Evolutionary conservation across 2,329 filamentous ascomycete species (phyloP).

Genomic region (Fusarium continuum): DNA sequence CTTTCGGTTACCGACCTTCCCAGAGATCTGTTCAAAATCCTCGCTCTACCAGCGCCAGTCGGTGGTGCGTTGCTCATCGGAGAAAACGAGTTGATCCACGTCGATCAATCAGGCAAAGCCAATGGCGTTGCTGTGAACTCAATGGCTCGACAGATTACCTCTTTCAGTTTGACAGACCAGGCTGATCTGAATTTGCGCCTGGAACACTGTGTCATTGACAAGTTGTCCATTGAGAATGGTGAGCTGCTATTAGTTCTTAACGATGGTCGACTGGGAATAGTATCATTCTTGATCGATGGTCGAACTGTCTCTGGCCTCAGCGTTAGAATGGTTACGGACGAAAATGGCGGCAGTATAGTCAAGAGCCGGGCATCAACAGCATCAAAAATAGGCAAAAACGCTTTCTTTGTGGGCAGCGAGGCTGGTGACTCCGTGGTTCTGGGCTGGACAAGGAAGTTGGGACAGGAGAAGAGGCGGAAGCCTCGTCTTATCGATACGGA

Average conservation of each 20-base stretch:
- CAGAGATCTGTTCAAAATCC: conserved; percentile 83
- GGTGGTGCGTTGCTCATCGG: conserved; percentile 90
- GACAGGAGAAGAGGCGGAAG: conserved; percentile 71
- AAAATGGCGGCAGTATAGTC: conserved; percentile 71
- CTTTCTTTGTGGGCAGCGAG: conserved; percentile 87
- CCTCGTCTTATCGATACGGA: conserved; percentile 66
- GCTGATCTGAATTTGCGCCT: conserved; percentile 80
- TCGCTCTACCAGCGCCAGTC: conserved; percentile 85
- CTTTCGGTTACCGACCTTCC: conserved; percentile 86
- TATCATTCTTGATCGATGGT: conserved; percentile 88
- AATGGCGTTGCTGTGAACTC: conserved; percentile 93
- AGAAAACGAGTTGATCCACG: conserved; percentile 89
- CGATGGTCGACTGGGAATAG: conserved; percentile 76
- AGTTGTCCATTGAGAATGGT: conserved; percentile 77
- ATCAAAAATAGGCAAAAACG: conserved; percentile 71
- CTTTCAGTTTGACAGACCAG: conserved; percentile 87
- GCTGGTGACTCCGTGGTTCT: conserved; percentile 82
- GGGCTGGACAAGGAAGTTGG: conserved; percentile 77
- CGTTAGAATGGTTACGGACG: conserved; percentile 70
- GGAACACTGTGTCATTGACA: conserved; percentile 82
- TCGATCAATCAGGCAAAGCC: conserved; percentile 94
- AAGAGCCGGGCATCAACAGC: conserved; percentile 73
- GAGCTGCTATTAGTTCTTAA: conserved; percentile 86
- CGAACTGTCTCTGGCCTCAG: conserved; percentile 87
- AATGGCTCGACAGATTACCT: conserved; percentile 83